Percentiles rank a stretch among this genome's conserved stretches.
These are phyloP conservation scores for Zanthoxylum bungeanum DNA, from an alignment of 345 rosid species.

Conservation along the genomic window DNA sequence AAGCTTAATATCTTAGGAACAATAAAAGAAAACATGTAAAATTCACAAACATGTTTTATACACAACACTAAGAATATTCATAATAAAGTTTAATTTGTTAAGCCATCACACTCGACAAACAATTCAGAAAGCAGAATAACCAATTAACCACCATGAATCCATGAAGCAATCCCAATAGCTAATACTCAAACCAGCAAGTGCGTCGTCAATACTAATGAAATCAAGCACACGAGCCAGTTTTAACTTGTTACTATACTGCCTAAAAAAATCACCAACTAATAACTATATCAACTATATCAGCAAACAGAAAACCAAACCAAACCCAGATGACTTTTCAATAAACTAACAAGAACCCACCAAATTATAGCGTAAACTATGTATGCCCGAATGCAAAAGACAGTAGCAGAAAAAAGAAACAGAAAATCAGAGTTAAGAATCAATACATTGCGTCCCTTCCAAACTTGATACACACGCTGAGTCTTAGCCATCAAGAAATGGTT, in stretches of 20 bases:
- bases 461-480: constrained; percentile 39
- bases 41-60: not conserved
- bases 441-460: constrained; percentile 55
- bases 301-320: constrained; percentile 1
- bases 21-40: not conserved
- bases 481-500: constrained; percentile 34
- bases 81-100: not conserved
- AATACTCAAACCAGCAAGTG: not conserved
- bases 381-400: not conserved
- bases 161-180: not conserved
- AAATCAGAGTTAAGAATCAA: not conserved
- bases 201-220: not conserved
- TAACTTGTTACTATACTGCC: not conserved
- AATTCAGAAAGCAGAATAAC: not conserved
- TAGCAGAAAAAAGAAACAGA: not conserved
- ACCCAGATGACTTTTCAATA: not conserved
- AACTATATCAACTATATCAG: not conserved
- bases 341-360: not conserved
- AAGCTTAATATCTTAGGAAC: not conserved
- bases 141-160: not conserved
- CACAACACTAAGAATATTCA: not conserved
- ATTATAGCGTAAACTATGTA: not conserved
- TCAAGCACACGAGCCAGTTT: not conserved
- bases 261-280: not conserved
- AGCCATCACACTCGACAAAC: not conserved